A percentile compares a stretch with the other conserved stretches of the same genome.
Conservation (phyloP, 306 rosid species). For the Cucurbita maxima region DNA sequence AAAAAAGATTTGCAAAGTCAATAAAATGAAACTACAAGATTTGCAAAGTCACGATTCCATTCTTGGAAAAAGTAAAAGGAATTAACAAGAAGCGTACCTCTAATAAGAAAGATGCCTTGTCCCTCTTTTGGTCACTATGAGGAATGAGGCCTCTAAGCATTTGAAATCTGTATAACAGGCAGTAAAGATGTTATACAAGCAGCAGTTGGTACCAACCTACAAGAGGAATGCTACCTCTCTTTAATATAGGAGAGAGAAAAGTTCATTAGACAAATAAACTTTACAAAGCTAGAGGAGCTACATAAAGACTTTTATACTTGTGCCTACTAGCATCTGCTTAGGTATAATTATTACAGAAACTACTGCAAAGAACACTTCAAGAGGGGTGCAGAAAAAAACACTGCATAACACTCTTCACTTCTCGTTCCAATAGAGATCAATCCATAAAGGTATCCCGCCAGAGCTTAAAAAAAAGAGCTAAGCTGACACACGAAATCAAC, state of each 20-base stretch:
- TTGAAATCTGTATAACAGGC: constrained; percentile 53
- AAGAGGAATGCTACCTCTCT: neutral
- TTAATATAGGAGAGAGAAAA: neutral
- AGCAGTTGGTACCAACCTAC: neutral
- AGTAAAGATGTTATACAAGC: constrained; percentile 1
- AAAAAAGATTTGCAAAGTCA: constrained; percentile 5
- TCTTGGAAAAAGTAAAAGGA: neutral
- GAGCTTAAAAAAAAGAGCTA: neutral
- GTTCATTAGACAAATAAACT: neutral
- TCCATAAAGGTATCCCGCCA: neutral
- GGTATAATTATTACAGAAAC: neutral
- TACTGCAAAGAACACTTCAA: neutral
- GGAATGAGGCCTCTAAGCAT: constrained; percentile 91
- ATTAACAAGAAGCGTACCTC: constrained; percentile 36
- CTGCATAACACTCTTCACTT: neutral
- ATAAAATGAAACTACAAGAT: neutral
- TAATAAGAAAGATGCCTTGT: constrained; percentile 86
- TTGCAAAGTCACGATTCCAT: too few species aligned
- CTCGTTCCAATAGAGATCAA: neutral
- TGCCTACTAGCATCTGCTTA: neutral
- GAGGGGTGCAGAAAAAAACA: neutral
- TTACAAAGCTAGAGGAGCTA: neutral
- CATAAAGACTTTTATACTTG: neutral
- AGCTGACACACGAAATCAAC: neutral
- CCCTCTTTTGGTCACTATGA: constrained; percentile 93